Percentiles rank a stretch among this genome's conserved stretches.
phyloP scores from a whole-genome alignment of 2,329 filamentous ascomycete genomes.

The Magnaporthiopsis incrustans region DNA sequence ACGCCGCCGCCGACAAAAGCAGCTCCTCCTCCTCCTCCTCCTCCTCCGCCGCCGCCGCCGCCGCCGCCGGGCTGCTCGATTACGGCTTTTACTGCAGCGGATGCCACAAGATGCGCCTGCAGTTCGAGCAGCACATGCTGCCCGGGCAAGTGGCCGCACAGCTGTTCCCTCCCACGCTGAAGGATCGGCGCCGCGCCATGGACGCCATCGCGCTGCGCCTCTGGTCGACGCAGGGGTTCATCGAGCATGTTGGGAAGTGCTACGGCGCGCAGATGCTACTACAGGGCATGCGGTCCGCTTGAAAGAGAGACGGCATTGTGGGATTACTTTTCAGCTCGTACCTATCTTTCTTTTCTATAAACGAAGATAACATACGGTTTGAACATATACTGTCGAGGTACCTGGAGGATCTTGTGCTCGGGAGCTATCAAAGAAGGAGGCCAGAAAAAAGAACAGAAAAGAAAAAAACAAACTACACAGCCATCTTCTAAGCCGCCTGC shows the following conservation, averaged over 20 bases:
- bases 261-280: neutral
- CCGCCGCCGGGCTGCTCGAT: neutral
- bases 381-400: too few relatives aligned
- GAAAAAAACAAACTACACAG: too few relatives aligned
- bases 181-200: neutral
- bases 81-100: neutral
- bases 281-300: too few relatives aligned
- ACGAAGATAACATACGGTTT: neutral
- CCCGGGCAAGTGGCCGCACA: neutral
- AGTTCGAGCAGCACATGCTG: neutral
- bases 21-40: neutral
- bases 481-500: neutral
- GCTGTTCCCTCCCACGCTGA: neutral
- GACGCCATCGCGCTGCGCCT: neutral
- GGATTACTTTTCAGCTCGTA: neutral
- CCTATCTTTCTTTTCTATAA: neutral
- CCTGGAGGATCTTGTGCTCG: neutral
- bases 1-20: neutral
- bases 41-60: neutral
- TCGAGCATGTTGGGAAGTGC: neutral
- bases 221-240: conserved; percentile 1
- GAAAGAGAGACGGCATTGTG: neutral
- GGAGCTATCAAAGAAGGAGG: too few relatives aligned
- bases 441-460: too few relatives aligned
- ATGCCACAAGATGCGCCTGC: neutral